These are phyloP conservation scores for Bryoerythrophyllum caledonicum DNA, from an alignment of 225 moss, liverwort and hornwort species.

Conservation along the genomic window DNA sequence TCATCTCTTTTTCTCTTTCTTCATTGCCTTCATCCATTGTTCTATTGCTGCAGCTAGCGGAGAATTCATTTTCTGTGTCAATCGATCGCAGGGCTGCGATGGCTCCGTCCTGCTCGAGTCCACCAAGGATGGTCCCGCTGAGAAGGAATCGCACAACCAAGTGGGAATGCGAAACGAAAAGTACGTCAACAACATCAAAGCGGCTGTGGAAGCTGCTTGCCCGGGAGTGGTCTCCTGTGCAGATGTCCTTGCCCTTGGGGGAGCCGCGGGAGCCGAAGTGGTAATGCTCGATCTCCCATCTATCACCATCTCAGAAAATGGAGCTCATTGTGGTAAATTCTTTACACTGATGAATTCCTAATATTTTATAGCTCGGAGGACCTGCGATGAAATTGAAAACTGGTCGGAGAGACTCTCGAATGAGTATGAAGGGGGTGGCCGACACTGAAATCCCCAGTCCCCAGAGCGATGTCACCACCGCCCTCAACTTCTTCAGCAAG, in stretches of 20 bases:
- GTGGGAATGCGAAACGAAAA: slow-evolving; percentile 59
- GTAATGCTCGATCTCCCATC: slow-evolving; percentile 15
- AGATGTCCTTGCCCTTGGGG: slow-evolving; percentile 53
- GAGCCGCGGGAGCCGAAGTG: slow-evolving; percentile 50
- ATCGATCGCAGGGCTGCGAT: slow-evolving; percentile 52
- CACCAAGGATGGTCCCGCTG: slow-evolving; percentile 25
- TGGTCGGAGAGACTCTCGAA: slow-evolving; percentile 44
- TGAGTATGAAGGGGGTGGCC: slow-evolving; percentile 41
- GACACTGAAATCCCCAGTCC: slow-evolving; percentile 40
- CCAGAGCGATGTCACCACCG: slow-evolving; percentile 34
- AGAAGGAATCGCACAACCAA: slow-evolving; percentile 54
- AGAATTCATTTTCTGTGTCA: background rate
- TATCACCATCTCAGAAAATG: background rate
- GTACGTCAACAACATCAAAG: slow-evolving; percentile 51
- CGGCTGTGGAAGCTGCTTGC: slow-evolving; percentile 47
- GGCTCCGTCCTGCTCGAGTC: slow-evolving; percentile 60
- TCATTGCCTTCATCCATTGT: background rate
- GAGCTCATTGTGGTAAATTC: background rate
- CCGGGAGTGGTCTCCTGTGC: slow-evolving; percentile 65
- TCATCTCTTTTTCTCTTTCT: background rate
- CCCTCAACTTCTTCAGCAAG: slow-evolving; percentile 42
- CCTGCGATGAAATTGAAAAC: slow-evolving; percentile 52
- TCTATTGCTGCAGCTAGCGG: background rate
- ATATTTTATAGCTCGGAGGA: slow-evolving; percentile 51
- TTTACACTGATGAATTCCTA: background rate